Base-by-base conservation (phyloP, 2,329 filamentous ascomycete species). In the Geoglossum cookeanum region DNA sequence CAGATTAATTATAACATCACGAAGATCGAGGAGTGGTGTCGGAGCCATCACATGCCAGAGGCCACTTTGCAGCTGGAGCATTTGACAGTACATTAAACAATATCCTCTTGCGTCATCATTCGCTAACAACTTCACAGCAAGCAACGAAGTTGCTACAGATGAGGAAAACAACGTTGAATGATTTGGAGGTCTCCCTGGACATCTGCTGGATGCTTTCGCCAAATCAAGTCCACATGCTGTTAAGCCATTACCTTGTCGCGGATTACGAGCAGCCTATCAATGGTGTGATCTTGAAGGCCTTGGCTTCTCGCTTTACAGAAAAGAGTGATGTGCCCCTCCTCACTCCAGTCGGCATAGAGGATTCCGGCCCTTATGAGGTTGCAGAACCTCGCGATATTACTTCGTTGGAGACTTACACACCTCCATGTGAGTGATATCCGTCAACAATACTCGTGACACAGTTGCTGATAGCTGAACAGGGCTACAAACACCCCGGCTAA, bases 1-100 rank as follows among this genome's bases (percentile, higher is more conserved):
- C 92, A 98, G 71, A 98, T 98, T 74, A 98, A 98, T 74, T 98
- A 98, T 77, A 98, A 98, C 74, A 98, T 98, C 70, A 98, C 92
- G 27, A 82, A 92, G 58, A 98, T 98, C 61, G 92, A 98, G 71
- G 92, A 98, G 72, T 98, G 92, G 92, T 98, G 92, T 74, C 98
- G 98, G 81, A 95, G 90, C 67, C 94, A 98, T 69, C 92, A 97
- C 65, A 97, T 98, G 91, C 92, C 92, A 0, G 91, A 98, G 71
- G 92, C 92, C 58, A 98, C 91, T 33, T 78, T 98, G 56, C 91
- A 97, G 73, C 79, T 98, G 58, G 92, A 98, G 75, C 92, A 98
- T 75, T 74, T 98, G 64, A 98, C 98, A 92, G 85, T 88, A 72
- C 71, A 74, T 65, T n/a, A 30, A 44, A 8, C 22, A 55, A 42